These are phyloP conservation scores for Jamesozyma lodderae DNA, from an alignment of 805 yeast genomes.

Conservation along the genomic window DNA sequence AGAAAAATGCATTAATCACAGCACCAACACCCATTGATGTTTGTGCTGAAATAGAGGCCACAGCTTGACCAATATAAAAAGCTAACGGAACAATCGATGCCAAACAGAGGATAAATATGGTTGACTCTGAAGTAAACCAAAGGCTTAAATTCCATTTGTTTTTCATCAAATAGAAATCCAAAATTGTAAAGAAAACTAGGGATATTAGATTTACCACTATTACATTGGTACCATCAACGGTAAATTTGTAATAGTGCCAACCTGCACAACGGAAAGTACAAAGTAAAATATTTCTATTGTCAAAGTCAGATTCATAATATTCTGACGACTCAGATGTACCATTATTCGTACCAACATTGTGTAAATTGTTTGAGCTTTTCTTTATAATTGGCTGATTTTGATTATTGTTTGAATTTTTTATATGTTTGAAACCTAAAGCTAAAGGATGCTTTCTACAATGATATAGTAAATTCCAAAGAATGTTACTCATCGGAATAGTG, in stretches of 20 bases:
- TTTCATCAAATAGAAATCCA: conserved; percentile 61
- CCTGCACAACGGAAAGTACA: conserved; percentile 93
- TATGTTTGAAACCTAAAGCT: conserved; percentile 68
- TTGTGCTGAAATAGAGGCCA: conserved; percentile 97
- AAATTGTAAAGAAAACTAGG: conserved; percentile 72
- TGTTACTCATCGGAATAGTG: conserved; percentile 89
- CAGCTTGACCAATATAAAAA: conserved; percentile 96
- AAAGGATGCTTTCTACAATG: conserved; percentile 87
- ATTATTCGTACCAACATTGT: conserved; percentile 3
- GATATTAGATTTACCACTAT: conserved; percentile 78
- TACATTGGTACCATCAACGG: conserved; percentile 92
- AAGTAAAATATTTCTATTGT: conserved; percentile 52
- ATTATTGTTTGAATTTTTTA: conserved; percentile 29
- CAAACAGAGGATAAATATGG: conserved; percentile 66
- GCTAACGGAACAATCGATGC: conserved; percentile 88
- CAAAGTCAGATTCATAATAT: conserved; percentile 11
- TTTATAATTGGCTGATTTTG: conserved; percentile 3
- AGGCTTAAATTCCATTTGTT: conserved; percentile 32
- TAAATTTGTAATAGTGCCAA: conserved; percentile 86
- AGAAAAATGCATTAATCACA: conserved; percentile 93
- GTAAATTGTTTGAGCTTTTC: conserved; percentile 3
- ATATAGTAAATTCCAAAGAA: conserved; percentile 52
- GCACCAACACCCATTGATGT: conserved; percentile 99
- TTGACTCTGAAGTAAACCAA: conserved; percentile 45
- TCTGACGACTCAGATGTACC: background rate